Conservation (phyloP, 768 basidiomycete species). For the Termitomyces sp. region DNA sequence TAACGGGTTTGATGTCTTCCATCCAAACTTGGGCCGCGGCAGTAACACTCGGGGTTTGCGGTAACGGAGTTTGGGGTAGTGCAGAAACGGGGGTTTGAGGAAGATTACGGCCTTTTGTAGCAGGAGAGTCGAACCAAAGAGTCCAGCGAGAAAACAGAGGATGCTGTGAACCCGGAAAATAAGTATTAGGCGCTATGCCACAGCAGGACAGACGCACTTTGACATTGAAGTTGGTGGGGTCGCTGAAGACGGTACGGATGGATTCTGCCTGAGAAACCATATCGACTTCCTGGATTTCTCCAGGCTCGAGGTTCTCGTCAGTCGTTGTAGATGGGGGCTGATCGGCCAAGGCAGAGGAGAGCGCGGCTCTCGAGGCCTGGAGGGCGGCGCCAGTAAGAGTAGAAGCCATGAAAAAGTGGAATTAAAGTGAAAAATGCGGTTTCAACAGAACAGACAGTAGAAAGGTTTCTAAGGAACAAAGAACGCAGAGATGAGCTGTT, state of each 20-base stretch:
- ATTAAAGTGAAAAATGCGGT: not conserved
- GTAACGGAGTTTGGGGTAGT: conserved; percentile 69
- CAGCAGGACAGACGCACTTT: conserved; percentile 51
- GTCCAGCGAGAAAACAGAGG: conserved; percentile 95
- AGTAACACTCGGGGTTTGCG: conserved; percentile 64
- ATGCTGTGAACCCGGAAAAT: conserved; percentile 47
- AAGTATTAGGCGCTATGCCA: not conserved
- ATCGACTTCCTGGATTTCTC: conserved; percentile 83
- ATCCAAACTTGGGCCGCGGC: conserved; percentile 92
- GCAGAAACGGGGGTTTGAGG: conserved; percentile 79
- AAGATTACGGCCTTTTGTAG: conserved; percentile 84
- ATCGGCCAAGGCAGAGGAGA: conserved; percentile 67
- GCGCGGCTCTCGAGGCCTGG: conserved; percentile 76
- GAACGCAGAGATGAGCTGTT: conserved; percentile 1
- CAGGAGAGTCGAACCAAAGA: conserved; percentile 95
- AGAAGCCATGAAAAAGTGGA: conserved; percentile 30
- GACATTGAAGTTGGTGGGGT: conserved; percentile 91
- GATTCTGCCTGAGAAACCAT: conserved; percentile 79
- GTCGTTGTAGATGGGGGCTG: conserved; percentile 22
- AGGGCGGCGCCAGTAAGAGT: conserved; percentile 58
- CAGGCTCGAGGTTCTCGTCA: conserved; percentile 54
- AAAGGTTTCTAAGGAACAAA: not conserved
- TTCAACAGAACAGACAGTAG: not conserved
- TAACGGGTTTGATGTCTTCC: conserved; percentile 97
- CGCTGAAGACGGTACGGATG: conserved; percentile 90